phyloP scores from a whole-genome alignment of 768 basidiomycete species.

The Austroboletus festivus region DNA sequence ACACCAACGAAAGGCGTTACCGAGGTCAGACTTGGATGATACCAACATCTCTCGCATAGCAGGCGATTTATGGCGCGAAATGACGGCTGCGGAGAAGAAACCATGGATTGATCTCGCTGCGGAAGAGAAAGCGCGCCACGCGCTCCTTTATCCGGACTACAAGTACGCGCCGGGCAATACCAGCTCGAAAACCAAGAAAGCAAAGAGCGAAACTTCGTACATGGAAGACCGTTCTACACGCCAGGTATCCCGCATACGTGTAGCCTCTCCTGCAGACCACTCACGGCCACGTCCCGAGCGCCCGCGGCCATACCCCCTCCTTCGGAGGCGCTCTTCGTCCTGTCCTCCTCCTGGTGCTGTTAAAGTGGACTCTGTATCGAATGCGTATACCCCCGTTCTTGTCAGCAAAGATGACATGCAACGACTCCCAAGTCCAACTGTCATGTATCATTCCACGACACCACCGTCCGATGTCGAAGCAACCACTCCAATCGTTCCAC shows the following conservation, averaged over 20 bases:
- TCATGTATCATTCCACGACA: constrained; percentile 35
- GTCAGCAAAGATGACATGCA: constrained; percentile 33
- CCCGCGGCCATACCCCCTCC: constrained; percentile 23
- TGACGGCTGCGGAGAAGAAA: constrained; percentile 42
- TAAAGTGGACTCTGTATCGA: constrained; percentile 5
- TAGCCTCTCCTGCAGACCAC: constrained; percentile 1
- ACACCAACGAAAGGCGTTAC: constrained; percentile 54
- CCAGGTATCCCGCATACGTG: constrained; percentile 9
- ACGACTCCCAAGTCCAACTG: constrained; percentile 31
- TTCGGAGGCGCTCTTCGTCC: constrained; percentile 38
- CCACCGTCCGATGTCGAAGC: constrained; percentile 10
- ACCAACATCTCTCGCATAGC: constrained; percentile 67
- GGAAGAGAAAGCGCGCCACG: constrained; percentile 45
- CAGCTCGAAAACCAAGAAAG: constrained; percentile 21
- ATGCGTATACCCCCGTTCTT: constrained; percentile 20
- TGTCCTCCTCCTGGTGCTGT: constrained; percentile 40
- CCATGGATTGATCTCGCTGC: constrained; percentile 54
- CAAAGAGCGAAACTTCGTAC: constrained; percentile 7
- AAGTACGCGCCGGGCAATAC: constrained; percentile 35
- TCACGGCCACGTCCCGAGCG: constrained; percentile 12
- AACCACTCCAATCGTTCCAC: not conserved
- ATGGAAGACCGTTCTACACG: constrained; percentile 10
- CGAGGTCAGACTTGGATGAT: constrained; percentile 58
- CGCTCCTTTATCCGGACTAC: constrained; percentile 41
- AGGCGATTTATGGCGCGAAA: constrained; percentile 61